Evolutionary conservation across 2,329 filamentous ascomycete genomes (phyloP).

Genomic region (Neodidymelliopsis sp.): DNA sequence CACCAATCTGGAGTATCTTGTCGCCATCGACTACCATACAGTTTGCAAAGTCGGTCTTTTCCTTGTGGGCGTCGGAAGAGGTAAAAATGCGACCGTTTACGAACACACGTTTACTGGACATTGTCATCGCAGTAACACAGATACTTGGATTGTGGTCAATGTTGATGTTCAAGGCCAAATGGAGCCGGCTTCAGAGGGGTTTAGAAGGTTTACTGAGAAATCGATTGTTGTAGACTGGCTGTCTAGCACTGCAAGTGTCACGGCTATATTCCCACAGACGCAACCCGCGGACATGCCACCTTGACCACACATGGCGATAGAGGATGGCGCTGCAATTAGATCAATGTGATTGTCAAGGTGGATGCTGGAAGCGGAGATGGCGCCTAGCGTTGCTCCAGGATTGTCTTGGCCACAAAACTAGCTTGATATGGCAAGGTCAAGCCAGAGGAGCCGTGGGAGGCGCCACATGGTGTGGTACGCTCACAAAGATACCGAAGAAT

Average conservation of each 20-base stretch:
- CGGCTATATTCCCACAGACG: constrained; percentile 4
- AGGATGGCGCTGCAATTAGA: not conserved
- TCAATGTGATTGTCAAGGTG: not conserved
- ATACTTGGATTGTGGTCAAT: not conserved
- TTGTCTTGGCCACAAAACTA: constrained; percentile 4
- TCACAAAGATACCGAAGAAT: not conserved
- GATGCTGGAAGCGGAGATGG: not conserved
- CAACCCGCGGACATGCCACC: not conserved
- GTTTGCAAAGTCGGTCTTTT: constrained; percentile 6
- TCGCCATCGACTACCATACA: constrained; percentile 17
- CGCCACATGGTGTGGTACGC: too few relatives aligned
- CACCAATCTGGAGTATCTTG: constrained; percentile 11
- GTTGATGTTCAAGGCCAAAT: too few relatives aligned
- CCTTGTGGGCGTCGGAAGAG: constrained; percentile 1
- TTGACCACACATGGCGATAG: not conserved
- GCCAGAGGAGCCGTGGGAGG: too few relatives aligned
- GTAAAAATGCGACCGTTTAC: constrained; percentile 19
- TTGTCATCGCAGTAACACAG: not conserved
- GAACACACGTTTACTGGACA: constrained; percentile 11
- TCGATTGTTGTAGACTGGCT: too few relatives aligned
- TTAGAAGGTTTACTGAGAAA: too few relatives aligned
- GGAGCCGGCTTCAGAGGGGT: too few relatives aligned
- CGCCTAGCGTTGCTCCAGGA: not conserved
- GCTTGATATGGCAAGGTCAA: not conserved
- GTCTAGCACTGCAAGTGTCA: not conserved